Percentiles rank a stretch among this genome's conserved stretches.
phyloP scores from a whole-genome alignment of 2,329 filamentous ascomycete species.

The Pseudogymnoascus sp. region DNA sequence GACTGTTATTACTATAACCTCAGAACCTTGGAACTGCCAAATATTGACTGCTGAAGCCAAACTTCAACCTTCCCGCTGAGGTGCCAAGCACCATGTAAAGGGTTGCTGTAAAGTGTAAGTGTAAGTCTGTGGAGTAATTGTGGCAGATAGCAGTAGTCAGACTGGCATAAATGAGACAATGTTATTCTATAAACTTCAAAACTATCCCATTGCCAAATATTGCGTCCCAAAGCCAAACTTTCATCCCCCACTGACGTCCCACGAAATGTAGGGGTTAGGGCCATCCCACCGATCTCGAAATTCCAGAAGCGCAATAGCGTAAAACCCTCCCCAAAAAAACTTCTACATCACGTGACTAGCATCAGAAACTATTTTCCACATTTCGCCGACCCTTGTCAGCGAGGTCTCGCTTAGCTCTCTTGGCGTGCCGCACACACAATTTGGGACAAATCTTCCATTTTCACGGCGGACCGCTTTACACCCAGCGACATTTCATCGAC shows the following conservation, averaged over 20 bases:
- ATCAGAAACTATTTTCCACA: neutral
- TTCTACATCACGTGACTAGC: neutral
- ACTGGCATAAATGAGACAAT: neutral
- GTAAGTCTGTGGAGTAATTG: too few species aligned
- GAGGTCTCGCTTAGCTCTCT: conserved; percentile 8
- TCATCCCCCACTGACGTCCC: neutral
- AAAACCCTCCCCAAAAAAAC: too few species aligned
- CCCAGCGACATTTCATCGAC: conserved; percentile 10
- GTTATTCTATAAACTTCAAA: neutral
- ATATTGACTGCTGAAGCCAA: too few species aligned
- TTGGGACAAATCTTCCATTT: conserved; percentile 8
- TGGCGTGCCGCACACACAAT: conserved; percentile 8
- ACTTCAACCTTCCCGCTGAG: too few species aligned
- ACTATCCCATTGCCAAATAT: neutral
- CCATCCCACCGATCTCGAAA: neutral
- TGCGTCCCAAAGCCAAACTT: neutral
- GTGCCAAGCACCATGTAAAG: neutral
- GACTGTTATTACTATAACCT: too few species aligned
- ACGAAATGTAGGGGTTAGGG: neutral
- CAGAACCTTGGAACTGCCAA: too few species aligned
- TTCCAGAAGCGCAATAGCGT: conserved; percentile 1
- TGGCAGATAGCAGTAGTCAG: neutral
- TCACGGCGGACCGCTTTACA: neutral
- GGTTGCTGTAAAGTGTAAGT: neutral
- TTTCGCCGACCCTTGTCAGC: neutral